Evolutionary conservation across 768 basidiomycete species (phyloP).

Genomic region (Boletus subparvulus): DNA sequence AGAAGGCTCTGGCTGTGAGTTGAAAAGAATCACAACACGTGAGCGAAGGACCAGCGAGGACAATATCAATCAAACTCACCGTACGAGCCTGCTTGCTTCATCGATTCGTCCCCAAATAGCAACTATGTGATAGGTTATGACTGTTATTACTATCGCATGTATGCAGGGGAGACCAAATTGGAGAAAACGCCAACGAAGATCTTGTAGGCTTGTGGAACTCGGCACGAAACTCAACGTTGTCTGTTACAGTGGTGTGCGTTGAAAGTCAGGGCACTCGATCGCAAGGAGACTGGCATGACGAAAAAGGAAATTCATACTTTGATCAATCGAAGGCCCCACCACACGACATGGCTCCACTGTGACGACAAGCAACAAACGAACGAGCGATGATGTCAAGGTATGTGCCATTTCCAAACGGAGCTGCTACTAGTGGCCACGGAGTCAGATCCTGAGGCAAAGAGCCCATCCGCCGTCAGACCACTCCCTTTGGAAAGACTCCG

Average conservation of each 20-base stretch:
- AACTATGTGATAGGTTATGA: conserved; percentile 20
- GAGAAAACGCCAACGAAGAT: conserved; percentile 1
- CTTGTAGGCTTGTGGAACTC: background rate
- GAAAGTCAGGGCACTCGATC: too few species aligned
- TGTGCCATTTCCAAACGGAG: too few species aligned
- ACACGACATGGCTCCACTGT: too few species aligned
- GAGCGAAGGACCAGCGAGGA: conserved; percentile 17
- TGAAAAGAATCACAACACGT: conserved; percentile 11
- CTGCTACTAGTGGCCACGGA: too few species aligned
- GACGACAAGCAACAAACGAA: too few species aligned
- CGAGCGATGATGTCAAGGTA: too few species aligned
- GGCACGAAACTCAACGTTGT: conserved; percentile 14
- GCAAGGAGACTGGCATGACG: too few species aligned
- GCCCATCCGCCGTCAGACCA: too few species aligned
- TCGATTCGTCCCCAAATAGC: background rate
- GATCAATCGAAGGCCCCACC: too few species aligned
- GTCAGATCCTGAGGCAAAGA: too few species aligned
- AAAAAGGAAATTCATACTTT: too few species aligned
- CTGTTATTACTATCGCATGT: conserved; percentile 8
- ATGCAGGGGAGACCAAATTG: background rate
- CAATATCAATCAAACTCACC: conserved; percentile 15
- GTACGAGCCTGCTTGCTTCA: conserved; percentile 2
- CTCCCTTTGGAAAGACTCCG: too few species aligned
- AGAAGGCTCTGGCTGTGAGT: conserved; percentile 18
- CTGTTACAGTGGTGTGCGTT: background rate